Conservation (phyloP, 164 flowering plant genomes). For the Magnolia sinica region DNA sequence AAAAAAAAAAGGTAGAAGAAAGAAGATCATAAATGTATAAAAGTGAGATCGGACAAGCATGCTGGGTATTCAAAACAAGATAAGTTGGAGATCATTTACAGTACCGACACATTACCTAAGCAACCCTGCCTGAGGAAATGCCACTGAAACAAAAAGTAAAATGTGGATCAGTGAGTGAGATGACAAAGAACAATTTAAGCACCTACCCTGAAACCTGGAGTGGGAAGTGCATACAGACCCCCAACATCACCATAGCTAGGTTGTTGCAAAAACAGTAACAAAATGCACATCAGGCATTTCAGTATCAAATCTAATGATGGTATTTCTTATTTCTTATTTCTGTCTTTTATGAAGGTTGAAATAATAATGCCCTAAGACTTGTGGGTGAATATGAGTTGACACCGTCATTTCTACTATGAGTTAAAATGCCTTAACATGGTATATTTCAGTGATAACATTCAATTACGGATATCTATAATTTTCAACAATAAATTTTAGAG, state of each 20-base stretch:
- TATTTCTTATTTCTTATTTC: too few species aligned
- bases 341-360: background rate
- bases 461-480: too few species aligned
- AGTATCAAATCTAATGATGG: background rate
- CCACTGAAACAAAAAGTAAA: slow-evolving; percentile 50
- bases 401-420: too few species aligned
- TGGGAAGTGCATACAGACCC: slow-evolving; percentile 51
- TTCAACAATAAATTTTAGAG: too few species aligned
- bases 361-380: too few species aligned
- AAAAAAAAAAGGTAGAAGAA: too few species aligned
- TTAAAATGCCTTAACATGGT: too few species aligned
- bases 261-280: slow-evolving; percentile 27
- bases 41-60: too few species aligned
- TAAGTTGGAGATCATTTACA: slow-evolving; percentile 2
- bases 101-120: slow-evolving; percentile 3
- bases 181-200: slow-evolving; percentile 2
- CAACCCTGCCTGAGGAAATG: slow-evolving; percentile 77
- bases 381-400: too few species aligned
- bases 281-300: background rate
- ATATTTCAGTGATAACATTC: too few species aligned
- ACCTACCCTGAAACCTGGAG: slow-evolving; percentile 53
- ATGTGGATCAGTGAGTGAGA: slow-evolving; percentile 17
- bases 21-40: too few species aligned
- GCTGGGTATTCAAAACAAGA: slow-evolving; percentile 6
- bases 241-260: slow-evolving; percentile 73